Evolutionary conservation across 148 eudicot genomes (phyloP), one percentile per base, ranked within the genome.

Genomic region (Rhododendron vialii): DNA sequence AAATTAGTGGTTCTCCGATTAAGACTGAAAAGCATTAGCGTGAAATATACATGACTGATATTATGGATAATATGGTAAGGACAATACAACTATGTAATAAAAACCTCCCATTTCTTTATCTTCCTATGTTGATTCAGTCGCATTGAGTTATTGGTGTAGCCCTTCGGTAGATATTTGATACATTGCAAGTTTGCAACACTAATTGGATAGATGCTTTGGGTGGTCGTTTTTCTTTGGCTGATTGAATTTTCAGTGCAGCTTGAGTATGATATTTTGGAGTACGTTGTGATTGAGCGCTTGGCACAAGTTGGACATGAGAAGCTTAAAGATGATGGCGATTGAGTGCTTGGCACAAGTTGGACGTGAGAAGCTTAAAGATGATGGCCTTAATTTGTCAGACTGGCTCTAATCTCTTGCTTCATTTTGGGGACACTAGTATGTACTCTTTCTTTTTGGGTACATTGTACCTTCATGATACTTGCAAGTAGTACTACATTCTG

Each of bases 341-440:
- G 99, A 97, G 91, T 93, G 98, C 11, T 91, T 95, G 96, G 95
- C 92, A 59, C 98, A 93, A 90, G 89, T 90, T 82, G 99, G 99
- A 57, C 98, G 98, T 48, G 96, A 94, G 59, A 98, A 98, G 90
- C 94, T 98, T 30, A 98, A 98, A 87, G 99, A 95, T 74, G 98
- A 98, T 80, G 99, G 99, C 82, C 93, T 98, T 84, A 98, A 98
- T 91, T 91, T 98, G 92, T 95, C 99, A 48, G 99, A 98, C 84
- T 98, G 99, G 99, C 98, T 98, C 87, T 98, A 95, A 87, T 98
- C 96, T 24, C 86, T 98, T 91, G 99, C 99, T 74, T 95, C 98
- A 65, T 98, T 98, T 91, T 98, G 99, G 99, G 99, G 99, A 85
- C 99, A 95, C 91, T 88, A 95, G 98, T 98, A 95, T 84, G 99